Conservation (phyloP, 371 early-diverging fungal species). For the Lichtheimia ornata region DNA sequence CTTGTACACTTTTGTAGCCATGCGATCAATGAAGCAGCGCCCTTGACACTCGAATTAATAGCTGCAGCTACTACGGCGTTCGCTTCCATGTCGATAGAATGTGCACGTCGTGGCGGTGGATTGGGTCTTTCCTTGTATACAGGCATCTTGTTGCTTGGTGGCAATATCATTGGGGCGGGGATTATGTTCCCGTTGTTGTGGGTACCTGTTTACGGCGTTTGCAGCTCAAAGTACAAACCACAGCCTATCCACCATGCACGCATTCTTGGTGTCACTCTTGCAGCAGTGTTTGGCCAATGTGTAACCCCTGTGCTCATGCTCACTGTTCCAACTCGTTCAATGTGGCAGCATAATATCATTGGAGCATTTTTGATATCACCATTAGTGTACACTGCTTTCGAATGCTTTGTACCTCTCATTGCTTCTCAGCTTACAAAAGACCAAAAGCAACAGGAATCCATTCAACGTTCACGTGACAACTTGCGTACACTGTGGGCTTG, state of each 20-base stretch:
- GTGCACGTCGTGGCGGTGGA: neutral
- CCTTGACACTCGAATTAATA: neutral
- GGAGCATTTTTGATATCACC: neutral
- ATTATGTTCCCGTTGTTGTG: neutral
- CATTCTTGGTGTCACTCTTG: neutral
- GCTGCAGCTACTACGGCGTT: neutral
- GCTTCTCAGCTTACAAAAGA: neutral
- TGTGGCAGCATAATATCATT: neutral
- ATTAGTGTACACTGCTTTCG: neutral
- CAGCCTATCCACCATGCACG: neutral
- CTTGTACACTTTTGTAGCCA: conserved; percentile 9
- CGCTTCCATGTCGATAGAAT: neutral
- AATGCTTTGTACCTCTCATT: neutral
- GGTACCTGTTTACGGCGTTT: neutral
- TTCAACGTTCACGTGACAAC: neutral
- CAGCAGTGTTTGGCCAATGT: neutral
- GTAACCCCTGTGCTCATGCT: neutral
- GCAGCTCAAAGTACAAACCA: neutral
- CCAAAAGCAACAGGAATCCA: neutral
- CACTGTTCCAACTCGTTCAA: neutral
- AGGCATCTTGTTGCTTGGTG: neutral
- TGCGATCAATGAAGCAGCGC: neutral
- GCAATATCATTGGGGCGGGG: neutral
- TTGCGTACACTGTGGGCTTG: conserved; percentile 1
- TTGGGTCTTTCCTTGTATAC: neutral